A percentile compares a stretch with the other conserved stretches of the same genome.
Evolutionary conservation across 495 filamentous ascomycete species (phyloP).

Genomic region (Aspergillus funiculosus): DNA sequence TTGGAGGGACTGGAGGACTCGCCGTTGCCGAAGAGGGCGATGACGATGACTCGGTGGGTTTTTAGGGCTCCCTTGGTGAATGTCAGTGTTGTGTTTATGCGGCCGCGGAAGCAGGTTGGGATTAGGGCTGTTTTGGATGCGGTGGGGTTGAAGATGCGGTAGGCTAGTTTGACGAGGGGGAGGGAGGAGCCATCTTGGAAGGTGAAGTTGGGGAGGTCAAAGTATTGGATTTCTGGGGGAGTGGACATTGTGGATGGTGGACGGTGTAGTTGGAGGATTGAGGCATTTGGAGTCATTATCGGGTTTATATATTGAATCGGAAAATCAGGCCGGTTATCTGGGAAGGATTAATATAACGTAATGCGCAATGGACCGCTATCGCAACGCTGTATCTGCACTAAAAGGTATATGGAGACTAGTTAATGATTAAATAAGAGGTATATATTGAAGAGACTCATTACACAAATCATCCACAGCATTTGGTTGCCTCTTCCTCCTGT

Average conservation of each 20-base stretch:
- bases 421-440: no score
- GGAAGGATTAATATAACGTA: no score
- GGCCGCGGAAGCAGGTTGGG: conserved; percentile 46
- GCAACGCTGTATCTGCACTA: no score
- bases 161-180: conserved; percentile 39
- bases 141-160: conserved; percentile 36
- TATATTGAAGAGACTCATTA: no score
- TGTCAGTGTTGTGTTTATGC: conserved; percentile 36
- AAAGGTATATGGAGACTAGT: no score
- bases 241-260: not conserved
- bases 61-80: conserved; percentile 46
- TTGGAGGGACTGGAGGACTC: conserved; percentile 61
- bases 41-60: conserved; percentile 53
- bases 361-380: no score
- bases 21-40: conserved; percentile 61
- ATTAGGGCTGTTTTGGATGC: conserved; percentile 35
- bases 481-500: conserved; percentile 21
- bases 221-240: conserved; percentile 26
- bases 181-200: conserved; percentile 30
- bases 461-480: conserved; percentile 26
- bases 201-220: conserved; percentile 32
- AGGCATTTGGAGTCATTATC: no score
- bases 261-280: no score
- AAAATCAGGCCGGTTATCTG: no score
- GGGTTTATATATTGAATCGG: no score